phyloP scores from a whole-genome alignment of 768 basidiomycete genomes.

The Leucogyrophana mollusca region DNA sequence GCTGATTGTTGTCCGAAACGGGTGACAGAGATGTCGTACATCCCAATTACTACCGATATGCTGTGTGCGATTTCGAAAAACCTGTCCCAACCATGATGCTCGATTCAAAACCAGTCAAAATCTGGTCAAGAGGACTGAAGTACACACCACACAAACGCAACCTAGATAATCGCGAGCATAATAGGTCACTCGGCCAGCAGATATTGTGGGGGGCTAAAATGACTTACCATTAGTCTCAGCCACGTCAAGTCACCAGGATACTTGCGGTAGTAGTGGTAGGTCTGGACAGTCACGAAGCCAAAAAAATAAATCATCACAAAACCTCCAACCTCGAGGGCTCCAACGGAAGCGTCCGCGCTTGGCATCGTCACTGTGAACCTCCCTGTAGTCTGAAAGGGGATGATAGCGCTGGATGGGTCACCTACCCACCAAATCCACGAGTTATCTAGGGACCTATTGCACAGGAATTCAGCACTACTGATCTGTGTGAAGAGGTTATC shows the following conservation, averaged over 20 bases:
- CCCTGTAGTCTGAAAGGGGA: too few species aligned
- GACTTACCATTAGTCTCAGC: slow-evolving; percentile 18
- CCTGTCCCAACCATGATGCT: background rate
- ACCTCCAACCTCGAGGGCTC: slow-evolving; percentile 26
- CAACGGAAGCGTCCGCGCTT: background rate
- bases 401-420: too few species aligned
- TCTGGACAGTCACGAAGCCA: slow-evolving; percentile 23
- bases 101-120: too few species aligned
- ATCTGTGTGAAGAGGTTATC: too few species aligned
- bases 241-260: slow-evolving; percentile 18
- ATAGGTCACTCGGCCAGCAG: slow-evolving; percentile 3
- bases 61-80: slow-evolving; percentile 21
- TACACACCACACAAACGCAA: slow-evolving; percentile 4
- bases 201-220: background rate
- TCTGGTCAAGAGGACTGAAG: too few species aligned
- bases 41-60: slow-evolving; percentile 14
- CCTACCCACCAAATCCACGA: too few species aligned
- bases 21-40: slow-evolving; percentile 22
- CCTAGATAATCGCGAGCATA: slow-evolving; percentile 5
- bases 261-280: slow-evolving; percentile 18
- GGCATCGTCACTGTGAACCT: too few species aligned
- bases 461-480: too few species aligned
- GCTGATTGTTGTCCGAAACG: slow-evolving; percentile 17
- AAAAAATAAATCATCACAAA: slow-evolving; percentile 21
- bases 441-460: too few species aligned